Evolutionary conservation across 495 filamentous ascomycete genomes (phyloP).

Genomic region (Aspergillus leporis): DNA sequence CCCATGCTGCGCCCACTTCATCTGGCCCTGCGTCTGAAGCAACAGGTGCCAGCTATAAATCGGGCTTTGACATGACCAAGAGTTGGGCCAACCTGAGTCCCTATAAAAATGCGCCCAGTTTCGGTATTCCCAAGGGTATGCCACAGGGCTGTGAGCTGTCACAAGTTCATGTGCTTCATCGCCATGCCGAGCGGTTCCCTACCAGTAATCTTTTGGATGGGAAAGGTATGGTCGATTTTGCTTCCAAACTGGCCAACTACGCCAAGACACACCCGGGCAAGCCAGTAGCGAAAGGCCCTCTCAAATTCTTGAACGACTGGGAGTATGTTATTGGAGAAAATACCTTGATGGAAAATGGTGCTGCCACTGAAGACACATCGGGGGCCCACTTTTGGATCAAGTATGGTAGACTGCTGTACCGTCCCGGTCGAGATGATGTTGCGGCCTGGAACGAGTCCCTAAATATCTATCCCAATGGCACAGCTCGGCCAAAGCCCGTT

Average conservation of each 20-base stretch:
- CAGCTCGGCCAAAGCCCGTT: constrained; percentile 42
- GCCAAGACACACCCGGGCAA: constrained; percentile 33
- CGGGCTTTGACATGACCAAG: constrained; percentile 34
- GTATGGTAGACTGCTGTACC: constrained; percentile 53
- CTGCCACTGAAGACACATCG: constrained; percentile 49
- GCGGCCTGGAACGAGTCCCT: constrained; percentile 43
- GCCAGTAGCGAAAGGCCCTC: constrained; percentile 41
- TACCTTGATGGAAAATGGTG: constrained; percentile 49
- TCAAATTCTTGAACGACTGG: constrained; percentile 53
- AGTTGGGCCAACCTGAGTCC: constrained; percentile 48
- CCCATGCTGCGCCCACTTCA: constrained; percentile 3
- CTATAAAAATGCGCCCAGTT: constrained; percentile 40
- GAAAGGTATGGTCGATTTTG: constrained; percentile 42
- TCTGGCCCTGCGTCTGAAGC: constrained; percentile 16
- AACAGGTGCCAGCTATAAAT: constrained; percentile 27
- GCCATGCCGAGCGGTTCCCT: constrained; percentile 53
- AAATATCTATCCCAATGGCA: constrained; percentile 47
- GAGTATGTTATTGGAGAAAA: constrained; percentile 44
- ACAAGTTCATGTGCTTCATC: constrained; percentile 49
- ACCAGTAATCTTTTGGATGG: constrained; percentile 40
- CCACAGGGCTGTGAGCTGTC: constrained; percentile 52
- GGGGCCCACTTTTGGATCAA: constrained; percentile 53
- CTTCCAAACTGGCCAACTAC: constrained; percentile 39
- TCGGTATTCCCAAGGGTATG: constrained; percentile 44
- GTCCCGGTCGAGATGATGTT: constrained; percentile 36